A percentile compares a stretch with the other conserved stretches of the same genome.
These are phyloP conservation scores for Scedosporium minutisporum DNA, from an alignment of 2,329 filamentous ascomycete species.

Conservation along the genomic window DNA sequence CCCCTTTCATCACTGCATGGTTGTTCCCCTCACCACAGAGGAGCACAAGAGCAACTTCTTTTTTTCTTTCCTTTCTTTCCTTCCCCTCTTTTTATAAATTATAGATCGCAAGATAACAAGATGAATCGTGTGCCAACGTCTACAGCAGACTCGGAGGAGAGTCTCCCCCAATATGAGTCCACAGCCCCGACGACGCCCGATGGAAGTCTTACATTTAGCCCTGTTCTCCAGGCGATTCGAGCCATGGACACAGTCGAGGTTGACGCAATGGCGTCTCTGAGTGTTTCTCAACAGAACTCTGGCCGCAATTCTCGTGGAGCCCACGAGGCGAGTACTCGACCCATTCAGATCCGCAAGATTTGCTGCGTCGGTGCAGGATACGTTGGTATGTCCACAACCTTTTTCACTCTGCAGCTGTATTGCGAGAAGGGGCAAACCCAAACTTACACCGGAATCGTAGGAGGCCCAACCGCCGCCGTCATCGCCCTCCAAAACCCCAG, in stretches of 20 bases:
- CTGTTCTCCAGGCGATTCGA: slow-evolving; percentile 22
- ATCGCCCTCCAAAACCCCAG: slow-evolving; percentile 65
- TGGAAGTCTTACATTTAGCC: slow-evolving; percentile 31
- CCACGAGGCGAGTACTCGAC: neutral
- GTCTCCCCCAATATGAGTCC: slow-evolving; percentile 21
- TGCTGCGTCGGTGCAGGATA: slow-evolving; percentile 71
- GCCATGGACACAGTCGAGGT: slow-evolving; percentile 10
- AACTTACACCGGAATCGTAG: slow-evolving; percentile 24
- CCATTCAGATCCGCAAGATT: slow-evolving; percentile 40
- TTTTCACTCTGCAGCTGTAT: neutral
- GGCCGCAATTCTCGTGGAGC: neutral
- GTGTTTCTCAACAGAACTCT: neutral
- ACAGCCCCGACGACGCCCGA: slow-evolving; percentile 36
- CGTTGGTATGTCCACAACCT: slow-evolving; percentile 46
- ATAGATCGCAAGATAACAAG: neutral
- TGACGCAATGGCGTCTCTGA: neutral
- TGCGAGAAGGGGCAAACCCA: neutral
- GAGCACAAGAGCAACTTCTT: too few species aligned
- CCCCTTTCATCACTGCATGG: too few species aligned
- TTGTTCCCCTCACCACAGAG: too few species aligned
- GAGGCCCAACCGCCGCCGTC: slow-evolving; percentile 66
- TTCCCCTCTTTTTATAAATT: neutral
- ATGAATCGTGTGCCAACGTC: slow-evolving; percentile 11
- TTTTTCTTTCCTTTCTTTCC: too few species aligned
- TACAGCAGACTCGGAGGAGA: slow-evolving; percentile 20